Conservation (phyloP, 495 filamentous ascomycete genomes). For the Letharia columbiana region DNA sequence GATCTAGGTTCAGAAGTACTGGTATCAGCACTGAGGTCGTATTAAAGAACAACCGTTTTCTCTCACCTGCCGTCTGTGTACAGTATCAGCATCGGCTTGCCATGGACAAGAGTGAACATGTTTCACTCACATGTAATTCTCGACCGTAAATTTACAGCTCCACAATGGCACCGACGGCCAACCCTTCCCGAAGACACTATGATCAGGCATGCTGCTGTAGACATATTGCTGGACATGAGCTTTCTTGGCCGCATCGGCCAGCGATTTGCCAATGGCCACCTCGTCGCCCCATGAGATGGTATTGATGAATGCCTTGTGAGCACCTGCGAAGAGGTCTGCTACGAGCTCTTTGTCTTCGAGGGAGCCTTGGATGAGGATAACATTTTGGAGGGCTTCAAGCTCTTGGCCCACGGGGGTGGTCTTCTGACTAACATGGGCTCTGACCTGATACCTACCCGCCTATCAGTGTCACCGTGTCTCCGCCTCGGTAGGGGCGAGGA, state of each 20-base stretch:
- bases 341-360: conserved; percentile 69
- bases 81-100: not conserved
- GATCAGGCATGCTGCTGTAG: conserved; percentile 95
- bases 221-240: conserved; percentile 84
- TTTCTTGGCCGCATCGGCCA: conserved; percentile 83
- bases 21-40: not conserved
- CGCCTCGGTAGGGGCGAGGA: not conserved
- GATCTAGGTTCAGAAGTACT: conserved; percentile 31
- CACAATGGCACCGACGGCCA: conserved; percentile 85
- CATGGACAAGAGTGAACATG: not conserved
- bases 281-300: conserved; percentile 98
- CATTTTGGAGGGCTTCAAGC: conserved; percentile 69
- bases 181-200: conserved; percentile 58
- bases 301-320: conserved; percentile 90
- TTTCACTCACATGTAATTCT: conserved; percentile 65
- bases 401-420: conserved; percentile 71
- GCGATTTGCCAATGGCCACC: conserved; percentile 70
- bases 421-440: conserved; percentile 77
- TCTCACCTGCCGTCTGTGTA: conserved; percentile 1
- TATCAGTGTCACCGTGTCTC: not conserved
- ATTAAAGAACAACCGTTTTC: not conserved
- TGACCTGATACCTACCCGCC: conserved; percentile 54
- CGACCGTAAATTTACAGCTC: conserved; percentile 83
- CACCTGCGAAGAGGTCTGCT: conserved; percentile 67
- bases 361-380: conserved; percentile 71